These are phyloP conservation scores for Arxiozyma telluris DNA, from an alignment of 1,139 yeast genomes.

Conservation along the genomic window DNA sequence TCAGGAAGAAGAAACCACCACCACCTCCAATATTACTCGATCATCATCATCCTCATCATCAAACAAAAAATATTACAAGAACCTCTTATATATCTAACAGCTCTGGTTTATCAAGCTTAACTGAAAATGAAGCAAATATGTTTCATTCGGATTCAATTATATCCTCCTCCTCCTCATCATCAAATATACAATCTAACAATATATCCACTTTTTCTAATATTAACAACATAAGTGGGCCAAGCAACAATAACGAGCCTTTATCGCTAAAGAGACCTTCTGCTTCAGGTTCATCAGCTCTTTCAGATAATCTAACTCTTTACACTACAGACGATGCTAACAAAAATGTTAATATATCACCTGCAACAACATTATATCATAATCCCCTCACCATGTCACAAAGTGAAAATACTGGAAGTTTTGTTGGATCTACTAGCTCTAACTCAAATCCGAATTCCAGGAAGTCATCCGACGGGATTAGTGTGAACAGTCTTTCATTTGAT, in stretches of 20 bases:
- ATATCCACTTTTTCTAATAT: background rate
- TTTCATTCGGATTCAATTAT: background rate
- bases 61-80: background rate
- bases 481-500: slow-evolving; percentile 22
- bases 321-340: background rate
- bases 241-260: background rate
- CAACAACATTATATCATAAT: background rate
- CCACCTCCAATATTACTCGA: background rate
- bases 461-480: slow-evolving; percentile 27
- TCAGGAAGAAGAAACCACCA: background rate
- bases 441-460: slow-evolving; percentile 15
- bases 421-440: background rate
- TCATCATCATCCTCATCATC: background rate
- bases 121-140: background rate
- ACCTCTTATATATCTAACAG: background rate
- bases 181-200: background rate
- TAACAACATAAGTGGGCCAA: background rate
- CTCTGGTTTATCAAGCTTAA: background rate
- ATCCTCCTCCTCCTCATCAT: background rate
- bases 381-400: background rate
- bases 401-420: background rate
- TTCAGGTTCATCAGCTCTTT: background rate
- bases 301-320: slow-evolving; percentile 3
- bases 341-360: background rate
- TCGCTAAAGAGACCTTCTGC: background rate